Evolutionary conservation across 257 asterid genomes (phyloP), one percentile per base, ranked within the genome.

Genomic region (Solanum pennellii): DNA sequence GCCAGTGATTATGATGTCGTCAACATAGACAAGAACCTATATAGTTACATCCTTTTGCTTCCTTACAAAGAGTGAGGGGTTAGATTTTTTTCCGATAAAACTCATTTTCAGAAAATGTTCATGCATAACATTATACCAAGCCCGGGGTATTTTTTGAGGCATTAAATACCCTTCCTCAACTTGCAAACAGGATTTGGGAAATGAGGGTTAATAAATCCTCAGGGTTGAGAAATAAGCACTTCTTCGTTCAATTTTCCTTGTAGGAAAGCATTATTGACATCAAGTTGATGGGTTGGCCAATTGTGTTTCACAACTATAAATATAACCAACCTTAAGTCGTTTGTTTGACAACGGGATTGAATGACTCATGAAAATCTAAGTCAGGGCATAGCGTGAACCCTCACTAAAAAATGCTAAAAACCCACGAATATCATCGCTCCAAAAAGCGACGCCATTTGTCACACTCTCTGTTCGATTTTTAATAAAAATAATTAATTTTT

Each of bases 361-460:
- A 60, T 60, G 29, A 23, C 69, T 60, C 13, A 60, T 23, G 25
- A 23, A 60, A 60, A 60, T 60, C 69, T 12, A 60, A 23, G 3
- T 3, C 29, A 60, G 27, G 69, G 12, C 0, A 6, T 0, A 23
- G 7, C 6, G 29, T 60, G 29, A 60, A 60, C 69, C 69, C 29
- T 52, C 59, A 14, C 21, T 15, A 5, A 9, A 49, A 49, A 49
- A 4, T 35, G 37, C 37, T 35, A 35, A 35, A 35, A 4, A 1
- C 37, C 3, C 0, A 49, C 7, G 1, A 1, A 49, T 3, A 5
- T 0, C 3, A 20, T 49, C 3, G 59, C 59, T 49, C 21, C 59
- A 49, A 49, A 49, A 49, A 5, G 21, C 20, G 0, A 49, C 59
- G 3, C 2, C 59, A 49, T 14, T 49, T 49, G 8, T 20, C 21